Percentiles rank a stretch among this genome's conserved stretches.
phyloP scores from a whole-genome alignment of 108 stramenopile species.

The Thalassiosira profunda region DNA sequence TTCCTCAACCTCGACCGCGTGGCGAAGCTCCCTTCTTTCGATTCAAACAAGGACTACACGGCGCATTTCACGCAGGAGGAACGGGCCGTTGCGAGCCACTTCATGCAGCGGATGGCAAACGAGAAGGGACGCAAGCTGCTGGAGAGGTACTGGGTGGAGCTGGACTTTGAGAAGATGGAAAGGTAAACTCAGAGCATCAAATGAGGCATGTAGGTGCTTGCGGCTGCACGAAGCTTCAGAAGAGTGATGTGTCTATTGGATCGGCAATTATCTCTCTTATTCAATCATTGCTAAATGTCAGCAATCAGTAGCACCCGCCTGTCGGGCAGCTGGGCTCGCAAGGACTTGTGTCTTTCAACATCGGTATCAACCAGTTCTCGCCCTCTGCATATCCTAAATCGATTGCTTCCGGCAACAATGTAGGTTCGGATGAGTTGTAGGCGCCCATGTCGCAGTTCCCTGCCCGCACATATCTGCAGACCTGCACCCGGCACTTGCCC shows the following conservation, averaged over 20 bases:
- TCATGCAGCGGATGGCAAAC: constrained; percentile 35
- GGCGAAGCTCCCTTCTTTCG: constrained; percentile 10
- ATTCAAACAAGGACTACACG: constrained; percentile 38
- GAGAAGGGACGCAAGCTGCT: constrained; percentile 12
- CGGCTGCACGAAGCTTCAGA: not conserved
- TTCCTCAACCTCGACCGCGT: constrained; percentile 47
- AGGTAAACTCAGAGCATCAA: constrained; percentile 19
- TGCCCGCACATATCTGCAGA: not conserved
- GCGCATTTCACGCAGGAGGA: constrained; percentile 44
- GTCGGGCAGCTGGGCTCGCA: not conserved
- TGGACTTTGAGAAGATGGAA: constrained; percentile 13
- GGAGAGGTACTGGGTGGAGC: constrained; percentile 38
- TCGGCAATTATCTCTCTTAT: not conserved
- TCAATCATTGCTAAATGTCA: too few species aligned
- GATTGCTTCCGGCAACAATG: too few species aligned
- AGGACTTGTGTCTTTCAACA: not conserved
- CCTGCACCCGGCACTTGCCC: constrained; percentile 9
- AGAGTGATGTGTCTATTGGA: not conserved
- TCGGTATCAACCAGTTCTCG: not conserved
- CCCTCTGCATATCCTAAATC: not conserved
- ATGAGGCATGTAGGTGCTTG: not conserved
- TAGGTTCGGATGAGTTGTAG: too few species aligned
- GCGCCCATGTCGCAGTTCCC: not conserved
- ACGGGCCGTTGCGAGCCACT: constrained; percentile 26
- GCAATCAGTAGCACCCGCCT: constrained; percentile 5